These are phyloP conservation scores for Taxawa tesnikishii DNA, from an alignment of 2,329 filamentous ascomycete species.

Conservation along the genomic window DNA sequence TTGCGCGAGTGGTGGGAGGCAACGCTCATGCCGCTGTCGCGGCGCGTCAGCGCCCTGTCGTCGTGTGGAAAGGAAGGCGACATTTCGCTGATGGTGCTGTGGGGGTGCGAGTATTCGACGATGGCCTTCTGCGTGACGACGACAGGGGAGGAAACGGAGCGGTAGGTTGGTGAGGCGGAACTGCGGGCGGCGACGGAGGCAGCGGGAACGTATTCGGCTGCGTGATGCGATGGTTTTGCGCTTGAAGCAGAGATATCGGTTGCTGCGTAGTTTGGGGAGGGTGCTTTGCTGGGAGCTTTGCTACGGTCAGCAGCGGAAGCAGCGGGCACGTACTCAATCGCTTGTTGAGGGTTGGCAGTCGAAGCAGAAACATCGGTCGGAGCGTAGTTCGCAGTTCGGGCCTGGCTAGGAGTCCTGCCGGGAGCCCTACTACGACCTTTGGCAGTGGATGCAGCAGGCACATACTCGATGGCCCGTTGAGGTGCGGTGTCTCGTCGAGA, in stretches of 20 bases:
- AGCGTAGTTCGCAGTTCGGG: too few species aligned
- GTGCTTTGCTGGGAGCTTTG: conserved; percentile 2
- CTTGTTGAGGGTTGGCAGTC: neutral
- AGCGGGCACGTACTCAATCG: conserved; percentile 2
- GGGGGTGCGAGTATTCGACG: too few species aligned
- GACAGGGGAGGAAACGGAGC: neutral
- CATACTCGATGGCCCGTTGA: conserved; percentile 6
- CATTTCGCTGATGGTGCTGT: neutral
- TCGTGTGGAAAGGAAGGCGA: neutral
- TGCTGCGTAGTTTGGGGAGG: too few species aligned
- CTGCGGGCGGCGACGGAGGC: neutral
- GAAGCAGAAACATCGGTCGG: neutral
- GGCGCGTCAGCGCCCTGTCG: neutral
- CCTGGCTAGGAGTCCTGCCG: conserved; percentile 1
- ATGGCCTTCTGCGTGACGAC: too few species aligned
- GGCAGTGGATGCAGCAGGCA: neutral
- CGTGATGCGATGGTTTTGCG: conserved; percentile 6
- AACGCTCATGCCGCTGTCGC: neutral
- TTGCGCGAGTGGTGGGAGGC: neutral
- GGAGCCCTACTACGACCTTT: neutral
- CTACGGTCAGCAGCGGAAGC: neutral
- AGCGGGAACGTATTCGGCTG: conserved; percentile 2
- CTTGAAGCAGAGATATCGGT: neutral
- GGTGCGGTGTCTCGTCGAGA: conserved; percentile 15
- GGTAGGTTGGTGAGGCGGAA: neutral